Conservation (phyloP, 345 rosid species). For the Pugionium dolabratum region DNA sequence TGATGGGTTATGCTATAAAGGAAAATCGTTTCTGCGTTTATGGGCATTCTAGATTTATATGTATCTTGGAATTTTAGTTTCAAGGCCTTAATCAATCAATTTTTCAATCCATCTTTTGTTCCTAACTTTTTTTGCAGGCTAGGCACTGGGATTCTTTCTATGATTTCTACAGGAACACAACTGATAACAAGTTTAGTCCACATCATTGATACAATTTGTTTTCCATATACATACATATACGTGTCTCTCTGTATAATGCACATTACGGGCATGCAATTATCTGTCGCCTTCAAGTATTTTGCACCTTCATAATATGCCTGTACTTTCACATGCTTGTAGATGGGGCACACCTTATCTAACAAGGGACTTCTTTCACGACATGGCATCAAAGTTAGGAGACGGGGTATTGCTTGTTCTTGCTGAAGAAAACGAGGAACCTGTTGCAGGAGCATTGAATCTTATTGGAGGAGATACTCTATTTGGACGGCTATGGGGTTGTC, state of each 20-base stretch:
- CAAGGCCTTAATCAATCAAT: background rate
- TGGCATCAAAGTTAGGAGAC: slow-evolving; percentile 88
- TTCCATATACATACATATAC: background rate
- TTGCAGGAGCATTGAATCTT: slow-evolving; percentile 93
- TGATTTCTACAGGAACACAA: slow-evolving; percentile 81
- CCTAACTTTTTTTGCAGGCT: slow-evolving; percentile 56
- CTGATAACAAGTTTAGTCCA: slow-evolving; percentile 80
- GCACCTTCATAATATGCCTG: slow-evolving; percentile 6
- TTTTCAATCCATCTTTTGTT: slow-evolving; percentile 14
- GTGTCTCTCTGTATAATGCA: slow-evolving; percentile 10
- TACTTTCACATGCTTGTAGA: slow-evolving; percentile 40
- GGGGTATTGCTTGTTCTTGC: slow-evolving; percentile 73
- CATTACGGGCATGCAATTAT: background rate
- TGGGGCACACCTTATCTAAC: slow-evolving; percentile 97
- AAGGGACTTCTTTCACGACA: slow-evolving; percentile 74
- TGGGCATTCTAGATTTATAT: background rate
- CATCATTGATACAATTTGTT: slow-evolving; percentile 4
- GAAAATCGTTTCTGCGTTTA: background rate
- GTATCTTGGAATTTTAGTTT: background rate
- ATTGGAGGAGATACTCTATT: slow-evolving; percentile 87
- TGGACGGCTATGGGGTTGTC: slow-evolving; percentile 97
- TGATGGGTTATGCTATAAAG: background rate
- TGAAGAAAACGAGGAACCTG: slow-evolving; percentile 81
- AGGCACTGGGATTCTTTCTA: slow-evolving; percentile 95
- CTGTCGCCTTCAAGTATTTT: background rate